Evolutionary conservation across 495 filamentous ascomycete species (phyloP).

Genomic region (Cercophora scortea): DNA sequence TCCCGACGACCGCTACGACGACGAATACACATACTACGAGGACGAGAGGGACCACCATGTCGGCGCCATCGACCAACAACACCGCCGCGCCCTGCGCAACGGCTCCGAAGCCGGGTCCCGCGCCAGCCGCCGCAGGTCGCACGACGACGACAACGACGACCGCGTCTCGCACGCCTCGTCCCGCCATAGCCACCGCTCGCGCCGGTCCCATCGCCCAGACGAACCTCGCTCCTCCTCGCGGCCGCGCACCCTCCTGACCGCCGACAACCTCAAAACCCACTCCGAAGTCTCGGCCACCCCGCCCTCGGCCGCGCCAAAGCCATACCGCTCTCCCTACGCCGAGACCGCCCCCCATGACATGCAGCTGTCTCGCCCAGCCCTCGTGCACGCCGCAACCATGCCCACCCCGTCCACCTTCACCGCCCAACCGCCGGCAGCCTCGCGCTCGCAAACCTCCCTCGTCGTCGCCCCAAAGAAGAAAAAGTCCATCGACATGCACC

Average conservation of each 20-base stretch:
- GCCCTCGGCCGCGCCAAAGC: slow-evolving; percentile 30
- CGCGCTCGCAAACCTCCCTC: slow-evolving; percentile 34
- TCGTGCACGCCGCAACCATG: slow-evolving; percentile 24
- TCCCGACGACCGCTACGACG: slow-evolving; percentile 5
- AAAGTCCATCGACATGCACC: slow-evolving; percentile 72
- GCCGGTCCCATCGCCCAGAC: slow-evolving; percentile 16
- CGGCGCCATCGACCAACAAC: not conserved
- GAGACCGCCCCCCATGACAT: slow-evolving; percentile 33
- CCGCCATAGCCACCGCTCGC: slow-evolving; percentile 26
- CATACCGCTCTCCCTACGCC: slow-evolving; percentile 34
- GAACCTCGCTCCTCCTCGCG: slow-evolving; percentile 18
- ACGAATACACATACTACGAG: slow-evolving; percentile 18
- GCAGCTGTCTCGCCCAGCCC: slow-evolving; percentile 26
- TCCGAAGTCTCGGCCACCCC: slow-evolving; percentile 34
- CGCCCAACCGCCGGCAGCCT: slow-evolving; percentile 14
- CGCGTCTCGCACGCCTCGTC: slow-evolving; percentile 29
- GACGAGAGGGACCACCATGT: slow-evolving; percentile 9
- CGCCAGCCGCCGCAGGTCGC: slow-evolving; percentile 16
- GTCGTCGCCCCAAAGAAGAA: slow-evolving; percentile 20
- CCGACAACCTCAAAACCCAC: slow-evolving; percentile 32
- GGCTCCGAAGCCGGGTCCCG: not conserved
- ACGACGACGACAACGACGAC: slow-evolving; percentile 26
- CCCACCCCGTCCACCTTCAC: not conserved
- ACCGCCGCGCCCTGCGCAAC: slow-evolving; percentile 13
- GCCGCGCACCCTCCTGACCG: slow-evolving; percentile 28